Conservation (phyloP, 192 early-diverging fungal genomes). For the Backusella sp. region DNA sequence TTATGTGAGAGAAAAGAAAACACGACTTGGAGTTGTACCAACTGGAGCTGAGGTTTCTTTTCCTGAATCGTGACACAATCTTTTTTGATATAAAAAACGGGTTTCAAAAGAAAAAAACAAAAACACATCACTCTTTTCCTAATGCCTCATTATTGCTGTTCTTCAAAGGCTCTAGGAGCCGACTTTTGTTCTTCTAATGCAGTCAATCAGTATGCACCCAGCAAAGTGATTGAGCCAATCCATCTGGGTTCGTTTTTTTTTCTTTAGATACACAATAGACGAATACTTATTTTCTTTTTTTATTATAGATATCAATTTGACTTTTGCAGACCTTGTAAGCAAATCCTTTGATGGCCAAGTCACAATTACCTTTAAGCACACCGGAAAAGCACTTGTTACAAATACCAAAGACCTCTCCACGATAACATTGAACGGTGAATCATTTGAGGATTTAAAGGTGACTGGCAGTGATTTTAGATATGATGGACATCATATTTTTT, state of each 20-base stretch:
- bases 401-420: conserved; percentile 5
- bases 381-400: neutral
- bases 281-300: neutral
- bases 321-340: conserved; percentile 16
- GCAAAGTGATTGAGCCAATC: conserved; percentile 34
- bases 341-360: conserved; percentile 22
- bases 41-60: neutral
- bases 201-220: conserved; percentile 35
- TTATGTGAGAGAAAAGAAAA: neutral
- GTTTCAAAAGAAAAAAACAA: neutral
- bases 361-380: conserved; percentile 21
- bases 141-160: conserved; percentile 30
- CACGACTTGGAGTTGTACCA: neutral
- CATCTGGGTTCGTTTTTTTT: conserved; percentile 22
- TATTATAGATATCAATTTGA: conserved; percentile 31
- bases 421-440: conserved; percentile 37
- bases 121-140: neutral
- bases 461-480: conserved; percentile 26
- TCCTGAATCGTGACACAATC: neutral
- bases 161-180: neutral
- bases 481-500: conserved; percentile 34
- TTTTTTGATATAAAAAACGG: neutral
- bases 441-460: conserved; percentile 30
- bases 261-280: neutral
- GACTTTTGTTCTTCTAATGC: conserved; percentile 26